Evolutionary conservation across 2,329 filamentous ascomycete genomes (phyloP), one percentile per base, ranked within the genome.

Genomic region (Fusarium austroafricanum): DNA sequence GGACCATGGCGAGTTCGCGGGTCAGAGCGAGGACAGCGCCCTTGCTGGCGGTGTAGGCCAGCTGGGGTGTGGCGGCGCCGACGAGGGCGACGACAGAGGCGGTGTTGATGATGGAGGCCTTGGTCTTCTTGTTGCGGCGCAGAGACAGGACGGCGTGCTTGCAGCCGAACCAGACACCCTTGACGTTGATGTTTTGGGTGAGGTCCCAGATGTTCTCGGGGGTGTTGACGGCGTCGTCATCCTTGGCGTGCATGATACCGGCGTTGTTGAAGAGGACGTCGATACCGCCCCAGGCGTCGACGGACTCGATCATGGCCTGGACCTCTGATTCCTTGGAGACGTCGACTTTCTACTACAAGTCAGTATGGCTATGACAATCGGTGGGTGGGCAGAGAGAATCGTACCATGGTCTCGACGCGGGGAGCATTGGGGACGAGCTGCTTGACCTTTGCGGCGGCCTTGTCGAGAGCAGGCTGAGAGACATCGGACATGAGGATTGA

Each of bases 251-350:
- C 94, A 97, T 97, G 80, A 97, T 97, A 55, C 94, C 94, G 23
- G 94, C 94, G 79, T 97, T 97, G 88, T 97, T 97, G 89, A 97
- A 97, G 74, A 97, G 92, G 76, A 97, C 84, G 78, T 97, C 94
- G 5, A 96, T 81, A 43, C 94, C 94, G 75, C 94, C 94, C 92
- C 92, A 96, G 58, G 87, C 77, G 79, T 97, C 94, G 59, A 95
- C 82, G 11, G 86, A 81, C 71, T 92, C 90, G 52, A 97, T 84
- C 77, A 92, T 88, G 56, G 89, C 88, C 75, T 93, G 82, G 31
- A 97, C 89, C 57, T 96, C 87, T 63, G 86, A 80, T 79, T 97
- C 94, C 75, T 94, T 94, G 78, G 92, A 94, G 55, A 97, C 94
- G 76, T 97, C 94, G 80, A 89, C 80, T 75, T 77, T 78, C 76